Conservation (phyloP, 2,329 filamentous ascomycete genomes). For the Alternaria panax region DNA sequence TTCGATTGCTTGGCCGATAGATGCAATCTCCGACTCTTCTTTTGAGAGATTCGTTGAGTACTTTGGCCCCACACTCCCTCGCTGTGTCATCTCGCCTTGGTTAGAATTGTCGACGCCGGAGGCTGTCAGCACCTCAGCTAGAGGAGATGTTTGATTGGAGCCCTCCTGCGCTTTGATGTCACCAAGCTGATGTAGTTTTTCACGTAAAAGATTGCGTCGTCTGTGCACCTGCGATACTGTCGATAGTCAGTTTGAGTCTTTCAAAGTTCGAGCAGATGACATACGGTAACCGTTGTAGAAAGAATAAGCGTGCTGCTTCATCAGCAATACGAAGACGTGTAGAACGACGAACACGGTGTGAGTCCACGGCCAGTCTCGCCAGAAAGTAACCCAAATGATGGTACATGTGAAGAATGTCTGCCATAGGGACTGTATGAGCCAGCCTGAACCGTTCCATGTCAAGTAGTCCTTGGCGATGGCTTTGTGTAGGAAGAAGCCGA, state of each 20-base stretch:
- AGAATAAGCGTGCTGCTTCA: slow-evolving; percentile 84
- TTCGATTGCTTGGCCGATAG: slow-evolving; percentile 68
- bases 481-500: slow-evolving; percentile 71
- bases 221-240: slow-evolving; percentile 59
- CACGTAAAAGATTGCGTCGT: slow-evolving; percentile 52
- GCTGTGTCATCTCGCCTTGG: slow-evolving; percentile 20
- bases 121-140: slow-evolving; percentile 8
- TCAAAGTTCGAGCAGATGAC: slow-evolving; percentile 14
- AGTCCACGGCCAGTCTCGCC: slow-evolving; percentile 82
- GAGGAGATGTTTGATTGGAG: slow-evolving; percentile 37
- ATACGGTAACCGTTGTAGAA: slow-evolving; percentile 77
- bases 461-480: slow-evolving; percentile 66
- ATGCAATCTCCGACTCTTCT: slow-evolving; percentile 65
- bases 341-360: slow-evolving; percentile 80
- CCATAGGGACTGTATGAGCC: slow-evolving; percentile 79
- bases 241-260: not conserved
- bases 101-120: slow-evolving; percentile 25
- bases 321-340: slow-evolving; percentile 76
- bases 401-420: slow-evolving; percentile 69
- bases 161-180: slow-evolving; percentile 57
- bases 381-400: slow-evolving; percentile 70
- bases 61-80: slow-evolving; percentile 47
- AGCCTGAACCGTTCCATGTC: slow-evolving; percentile 72
- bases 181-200: slow-evolving; percentile 66
- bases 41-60: slow-evolving; percentile 54